Percentiles rank a stretch among this genome's conserved stretches.
Evolutionary conservation across 164 flowering plant genomes (phyloP).

Genomic region (Vitis riparia): DNA sequence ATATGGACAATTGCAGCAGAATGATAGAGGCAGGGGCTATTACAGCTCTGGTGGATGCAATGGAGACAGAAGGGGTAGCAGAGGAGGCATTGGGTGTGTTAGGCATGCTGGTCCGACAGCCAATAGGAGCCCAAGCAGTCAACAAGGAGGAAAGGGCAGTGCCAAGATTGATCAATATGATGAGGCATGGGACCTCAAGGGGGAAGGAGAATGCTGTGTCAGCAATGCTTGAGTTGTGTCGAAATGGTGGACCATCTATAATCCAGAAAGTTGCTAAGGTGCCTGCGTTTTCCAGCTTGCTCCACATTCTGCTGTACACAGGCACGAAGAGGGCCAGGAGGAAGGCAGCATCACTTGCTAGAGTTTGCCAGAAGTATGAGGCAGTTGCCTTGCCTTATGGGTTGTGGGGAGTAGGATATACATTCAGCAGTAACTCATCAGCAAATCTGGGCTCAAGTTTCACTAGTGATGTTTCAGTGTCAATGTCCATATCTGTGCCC

Average conservation of each 20-base stretch:
- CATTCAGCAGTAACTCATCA: slow-evolving; percentile 47
- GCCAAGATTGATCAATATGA: slow-evolving; percentile 64
- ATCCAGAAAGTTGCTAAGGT: slow-evolving; percentile 61
- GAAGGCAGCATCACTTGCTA: slow-evolving; percentile 93
- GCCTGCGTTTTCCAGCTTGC: slow-evolving; percentile 71
- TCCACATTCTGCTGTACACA: slow-evolving; percentile 63
- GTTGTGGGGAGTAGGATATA: slow-evolving; percentile 52
- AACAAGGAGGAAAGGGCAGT: slow-evolving; percentile 72
- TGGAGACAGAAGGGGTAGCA: slow-evolving; percentile 69
- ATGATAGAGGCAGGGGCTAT: slow-evolving; percentile 81
- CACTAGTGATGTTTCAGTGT: slow-evolving; percentile 48
- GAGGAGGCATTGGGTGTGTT: slow-evolving; percentile 96
- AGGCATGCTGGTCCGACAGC: slow-evolving; percentile 76
- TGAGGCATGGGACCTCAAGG: slow-evolving; percentile 83
- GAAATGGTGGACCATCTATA: slow-evolving; percentile 74
- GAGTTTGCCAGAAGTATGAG: slow-evolving; percentile 79
- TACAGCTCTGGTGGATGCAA: slow-evolving; percentile 58
- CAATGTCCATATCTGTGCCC: slow-evolving; percentile 65
- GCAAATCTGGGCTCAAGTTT: slow-evolving; percentile 49
- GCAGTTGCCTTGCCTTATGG: slow-evolving; percentile 52
- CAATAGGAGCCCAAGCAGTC: slow-evolving; percentile 70
- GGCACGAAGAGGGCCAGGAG: slow-evolving; percentile 92
- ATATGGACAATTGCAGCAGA: slow-evolving; percentile 56
- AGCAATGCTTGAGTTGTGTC: slow-evolving; percentile 80
- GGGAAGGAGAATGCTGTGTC: slow-evolving; percentile 95